A percentile compares a stretch with the other conserved stretches of the same genome.
These are phyloP conservation scores for Cucurbita maxima DNA, from an alignment of 306 rosid genomes.

Conservation along the genomic window DNA sequence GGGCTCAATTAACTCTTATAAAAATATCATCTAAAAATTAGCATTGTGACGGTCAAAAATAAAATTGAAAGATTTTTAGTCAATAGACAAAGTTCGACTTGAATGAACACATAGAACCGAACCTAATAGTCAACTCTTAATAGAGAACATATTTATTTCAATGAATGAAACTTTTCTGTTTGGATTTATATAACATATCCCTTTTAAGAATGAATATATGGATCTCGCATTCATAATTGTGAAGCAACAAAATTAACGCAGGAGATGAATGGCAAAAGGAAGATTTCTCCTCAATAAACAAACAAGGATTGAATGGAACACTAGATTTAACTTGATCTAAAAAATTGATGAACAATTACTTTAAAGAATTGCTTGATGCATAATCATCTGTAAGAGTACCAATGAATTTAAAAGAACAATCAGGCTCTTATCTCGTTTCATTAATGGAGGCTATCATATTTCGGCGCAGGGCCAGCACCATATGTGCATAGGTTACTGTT, in stretches of 20 bases:
- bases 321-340: background rate
- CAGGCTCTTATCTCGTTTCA: background rate
- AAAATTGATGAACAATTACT: background rate
- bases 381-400: background rate
- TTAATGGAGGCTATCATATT: conserved; percentile 12
- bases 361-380: background rate
- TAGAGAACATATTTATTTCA: background rate
- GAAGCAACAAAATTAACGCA: background rate
- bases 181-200: background rate
- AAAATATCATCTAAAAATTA: too few relatives aligned
- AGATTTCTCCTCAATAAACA: background rate
- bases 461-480: conserved; percentile 35
- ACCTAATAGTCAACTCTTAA: too few relatives aligned
- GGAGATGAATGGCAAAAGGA: background rate
- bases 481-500: conserved; percentile 43
- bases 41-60: too few relatives aligned
- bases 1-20: too few relatives aligned
- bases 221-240: background rate
- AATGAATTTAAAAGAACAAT: background rate
- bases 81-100: too few relatives aligned
- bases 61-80: too few relatives aligned
- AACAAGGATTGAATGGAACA: background rate
- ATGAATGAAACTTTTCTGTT: background rate
- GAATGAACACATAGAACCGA: too few relatives aligned
- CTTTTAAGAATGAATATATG: background rate